Base-by-base conservation (phyloP, 805 yeast genomes). In the Isabelozyma heimii region DNA sequence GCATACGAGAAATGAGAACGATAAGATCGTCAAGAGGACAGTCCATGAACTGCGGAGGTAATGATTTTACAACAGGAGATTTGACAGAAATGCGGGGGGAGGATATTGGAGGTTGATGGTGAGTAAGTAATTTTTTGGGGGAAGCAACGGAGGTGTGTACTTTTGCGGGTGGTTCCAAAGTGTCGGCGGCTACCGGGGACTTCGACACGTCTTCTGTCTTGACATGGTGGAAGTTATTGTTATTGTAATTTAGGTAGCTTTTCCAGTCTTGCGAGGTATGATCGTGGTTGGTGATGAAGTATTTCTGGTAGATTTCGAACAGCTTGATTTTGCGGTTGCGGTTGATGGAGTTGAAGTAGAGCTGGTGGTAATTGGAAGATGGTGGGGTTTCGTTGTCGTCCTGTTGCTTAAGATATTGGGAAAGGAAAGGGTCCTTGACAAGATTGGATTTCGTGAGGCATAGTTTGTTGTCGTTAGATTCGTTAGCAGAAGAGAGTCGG, bases 21-120 rank as follows among this genome's bases (percentile, higher is more conserved):
- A 91, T 82, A 40, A 92, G 67, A 56, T 88, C 94, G 15, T 83
- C 82, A 48, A 84, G 73, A 10, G 88, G 77, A 59, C 96, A 87
- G 40, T 81, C 75, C 53, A 81, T 79, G 66, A 85, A 91, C 47
- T 76, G 69, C 12, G 52, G 46, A 2, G 87, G 87, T 10, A 83
- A 66, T 45, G 52, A 45, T 40, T 43, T 53, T 17, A 39, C 20
- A 33, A 12, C 41, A 27, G 30, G 47, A 27, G 16, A 43, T n/a
- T 43, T 47, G n/a, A 42, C 40, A n/a, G 35, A 30, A 30, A 10
- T 30, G n/a, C 8, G 40, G 42, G 38, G 17, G 39, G 13, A 40
- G 13, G 15, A 27, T 20, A n/a, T 35, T 20, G 13, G 37, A 35
- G 24, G 40, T 37, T 13, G 10, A 13, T 15, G 17, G 7, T 6